Base-by-base conservation (phyloP, 257 asterid genomes). In the Ehretia macrophylla region DNA sequence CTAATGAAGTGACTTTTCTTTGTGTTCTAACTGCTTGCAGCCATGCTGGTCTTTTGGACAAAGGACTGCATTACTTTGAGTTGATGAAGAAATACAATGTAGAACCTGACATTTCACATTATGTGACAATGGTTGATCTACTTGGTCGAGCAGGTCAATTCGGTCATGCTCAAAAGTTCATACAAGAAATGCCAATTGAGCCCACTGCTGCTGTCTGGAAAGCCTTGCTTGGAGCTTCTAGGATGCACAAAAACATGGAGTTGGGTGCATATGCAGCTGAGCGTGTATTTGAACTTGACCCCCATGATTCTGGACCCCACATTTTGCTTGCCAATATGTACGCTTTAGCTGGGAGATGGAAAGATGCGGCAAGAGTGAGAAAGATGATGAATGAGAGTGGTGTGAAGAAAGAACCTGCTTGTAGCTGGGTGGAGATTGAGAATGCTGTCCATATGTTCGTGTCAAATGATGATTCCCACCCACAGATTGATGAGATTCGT, bases 391-490 rank as follows among this genome's bases (percentile, higher is more conserved):
- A 65, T n/a, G 84, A 78, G 14, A 65, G 78, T 57, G 94, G 96
- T 54, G 79, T 87, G 17, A 90, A 83, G 83, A 90, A 87, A 60
- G 94, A 90, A 58, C 96, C 94, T 32, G 96, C 95, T 16, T 87
- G 93, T 69, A 87, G 95, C 75, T 90, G 97, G 96, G 80, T 90
- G 54, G 97, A 90, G 75, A 75, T 81, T 38, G 97, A 68, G 69
- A 85, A 85, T 57, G 65, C 60, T 6, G 83, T 85, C 55, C 96
- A 90, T 51, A 50, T 72, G 76, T 87, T 90, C 56, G 87, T 87
- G 51, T 92, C 95, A 0, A 83, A 83, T 51, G 96, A 87, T 16
- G 84, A 72, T 67, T n/a, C 73, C 11, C 93, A 90, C 57, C 95
- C 96, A 0, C 85, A 84, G 35, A 77, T 74, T 49, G 72, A 74